Conservation (phyloP, 23 red algal species). For the Gracilariopsis chorda region DNA sequence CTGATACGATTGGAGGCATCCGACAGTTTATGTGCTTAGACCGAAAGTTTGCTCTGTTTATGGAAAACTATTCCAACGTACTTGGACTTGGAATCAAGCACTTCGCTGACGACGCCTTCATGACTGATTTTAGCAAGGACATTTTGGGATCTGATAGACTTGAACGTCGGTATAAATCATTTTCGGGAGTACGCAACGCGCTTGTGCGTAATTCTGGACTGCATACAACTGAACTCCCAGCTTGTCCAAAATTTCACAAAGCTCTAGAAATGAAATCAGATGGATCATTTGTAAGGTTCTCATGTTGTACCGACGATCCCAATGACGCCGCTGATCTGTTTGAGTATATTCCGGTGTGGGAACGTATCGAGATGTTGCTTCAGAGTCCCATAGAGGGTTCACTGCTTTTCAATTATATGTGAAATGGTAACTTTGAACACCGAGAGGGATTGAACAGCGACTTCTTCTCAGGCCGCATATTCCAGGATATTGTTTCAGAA, state of each 20-base stretch:
- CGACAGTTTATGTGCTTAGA: background rate
- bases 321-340: background rate
- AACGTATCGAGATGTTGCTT: background rate
- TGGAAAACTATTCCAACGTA: background rate
- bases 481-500: too few relatives aligned
- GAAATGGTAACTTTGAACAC: background rate
- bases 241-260: background rate
- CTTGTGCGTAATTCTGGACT: background rate
- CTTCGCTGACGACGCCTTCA: background rate
- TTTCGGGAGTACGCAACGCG: background rate
- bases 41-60: background rate
- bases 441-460: background rate
- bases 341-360: background rate
- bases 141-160: background rate
- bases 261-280: background rate
- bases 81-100: background rate
- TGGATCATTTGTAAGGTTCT: background rate
- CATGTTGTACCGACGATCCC: too few relatives aligned
- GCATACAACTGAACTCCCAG: background rate
- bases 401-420: background rate
- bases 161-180: background rate
- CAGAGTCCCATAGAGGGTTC: background rate
- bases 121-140: background rate
- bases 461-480: background rate
- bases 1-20: too few relatives aligned